A percentile compares a stretch with the other conserved stretches of the same genome.
Conservation (phyloP, 164 flowering plant species). For the Echeveria elegans region DNA sequence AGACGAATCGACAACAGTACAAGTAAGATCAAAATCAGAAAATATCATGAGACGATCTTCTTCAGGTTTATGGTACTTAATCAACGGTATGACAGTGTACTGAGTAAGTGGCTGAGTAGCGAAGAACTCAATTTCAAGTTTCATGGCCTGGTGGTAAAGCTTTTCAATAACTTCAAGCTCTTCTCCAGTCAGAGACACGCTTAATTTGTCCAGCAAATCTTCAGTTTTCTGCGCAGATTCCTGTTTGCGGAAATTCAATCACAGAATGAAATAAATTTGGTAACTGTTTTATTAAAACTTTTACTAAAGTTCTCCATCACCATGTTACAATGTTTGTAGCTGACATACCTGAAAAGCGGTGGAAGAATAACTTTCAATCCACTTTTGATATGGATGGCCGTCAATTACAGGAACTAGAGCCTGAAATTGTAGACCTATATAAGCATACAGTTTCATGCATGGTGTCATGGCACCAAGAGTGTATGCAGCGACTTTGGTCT, state of each 20-base stretch:
- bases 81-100: constrained; percentile 56
- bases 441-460: constrained; percentile 86
- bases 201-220: constrained; percentile 82
- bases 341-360: constrained; percentile 62
- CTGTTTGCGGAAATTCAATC: constrained; percentile 29
- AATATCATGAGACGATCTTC: constrained; percentile 50
- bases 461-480: constrained; percentile 91
- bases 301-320: not conserved
- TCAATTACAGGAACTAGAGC: constrained; percentile 29
- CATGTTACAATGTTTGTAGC: too few relatives aligned
- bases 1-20: constrained; percentile 89
- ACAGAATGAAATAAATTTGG: not conserved
- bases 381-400: constrained; percentile 57
- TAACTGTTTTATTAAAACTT: not conserved
- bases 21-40: constrained; percentile 95
- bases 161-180: constrained; percentile 88
- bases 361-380: constrained; percentile 72
- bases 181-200: constrained; percentile 88
- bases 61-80: constrained; percentile 39
- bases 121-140: constrained; percentile 81
- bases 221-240: constrained; percentile 66
- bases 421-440: constrained; percentile 57
- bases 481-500: constrained; percentile 90
- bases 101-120: constrained; percentile 62
- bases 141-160: constrained; percentile 87